Evolutionary conservation across 2,329 filamentous ascomycete genomes (phyloP), one percentile per base, ranked within the genome.

Genomic region (Rhynchosporium graminicola): DNA sequence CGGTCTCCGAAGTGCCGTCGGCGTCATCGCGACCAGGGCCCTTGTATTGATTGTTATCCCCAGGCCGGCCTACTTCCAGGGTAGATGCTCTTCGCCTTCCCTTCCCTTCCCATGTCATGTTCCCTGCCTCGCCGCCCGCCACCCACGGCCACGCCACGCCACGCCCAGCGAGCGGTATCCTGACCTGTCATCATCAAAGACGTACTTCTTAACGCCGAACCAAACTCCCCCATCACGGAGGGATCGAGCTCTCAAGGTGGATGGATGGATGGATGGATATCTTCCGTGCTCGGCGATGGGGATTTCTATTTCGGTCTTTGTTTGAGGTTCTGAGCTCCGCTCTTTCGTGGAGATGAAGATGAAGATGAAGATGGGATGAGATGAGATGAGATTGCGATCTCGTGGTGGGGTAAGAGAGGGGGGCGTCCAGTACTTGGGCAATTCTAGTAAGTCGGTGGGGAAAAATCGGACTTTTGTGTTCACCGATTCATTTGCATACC

Each of bases 11-110:
- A 20, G 50, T n/a, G 50, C 33, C 38, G 36, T 54, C 40, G 51
- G 33, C 51, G 51, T 57, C 54, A 45, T 57, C 43, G 15, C 29
- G 38, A 57, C 54, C 28, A 26, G 54, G 54, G 15, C 40, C 54
- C 42, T 46, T 29, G 51, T 52, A 29, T 8, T 33, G 15, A 6
- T 42, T 43, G 1, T 20, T 20, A 20, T 20, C 1, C 20, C 20
- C 20, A 20, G 20, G 20, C 20, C 20, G 20, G 20, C 20, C 20
- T 20, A 20, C 20, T 20, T 20, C 20, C 20, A 20, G 20, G 20
- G 20, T 20, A 20, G 20, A 20, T 20, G 20, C 20, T 20, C n/a
- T 20, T 46, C n/a, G 20, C 20, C 43, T 26, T 46, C 20, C n/a
- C 13, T n/a, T 7, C 43, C 20, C 15, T 15, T 6, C 10, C 42